These are phyloP conservation scores for Meira miltonrushii DNA, from an alignment of 1,284 basidiomycete genomes.

Conservation along the genomic window DNA sequence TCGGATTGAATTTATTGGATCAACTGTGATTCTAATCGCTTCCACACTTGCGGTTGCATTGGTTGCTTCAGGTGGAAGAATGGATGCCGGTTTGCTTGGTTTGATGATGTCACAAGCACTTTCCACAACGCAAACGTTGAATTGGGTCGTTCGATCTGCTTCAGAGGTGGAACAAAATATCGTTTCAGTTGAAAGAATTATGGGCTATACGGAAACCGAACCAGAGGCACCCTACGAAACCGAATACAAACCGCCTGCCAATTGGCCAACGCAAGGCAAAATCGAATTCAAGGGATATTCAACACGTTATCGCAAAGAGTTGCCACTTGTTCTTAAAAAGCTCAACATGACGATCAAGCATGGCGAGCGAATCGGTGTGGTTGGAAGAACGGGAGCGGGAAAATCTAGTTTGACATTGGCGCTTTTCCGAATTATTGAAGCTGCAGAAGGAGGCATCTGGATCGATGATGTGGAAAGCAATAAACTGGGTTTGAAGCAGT, in stretches of 20 bases:
- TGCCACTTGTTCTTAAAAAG: slow-evolving; percentile 65
- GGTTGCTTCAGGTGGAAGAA: slow-evolving; percentile 54
- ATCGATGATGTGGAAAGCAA: slow-evolving; percentile 81
- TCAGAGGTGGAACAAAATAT: slow-evolving; percentile 89
- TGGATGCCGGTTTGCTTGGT: slow-evolving; percentile 87
- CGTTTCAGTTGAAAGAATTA: slow-evolving; percentile 64
- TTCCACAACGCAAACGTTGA: slow-evolving; percentile 57
- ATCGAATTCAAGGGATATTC: slow-evolving; percentile 77
- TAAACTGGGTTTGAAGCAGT: slow-evolving; percentile 73
- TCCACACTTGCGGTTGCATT: slow-evolving; percentile 67
- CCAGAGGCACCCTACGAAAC: slow-evolving; percentile 57
- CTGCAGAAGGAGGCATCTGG: slow-evolving; percentile 68
- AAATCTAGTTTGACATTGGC: slow-evolving; percentile 70
- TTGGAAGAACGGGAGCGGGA: slow-evolving; percentile 59
- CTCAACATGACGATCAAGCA: slow-evolving; percentile 56
- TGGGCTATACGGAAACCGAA: slow-evolving; percentile 72
- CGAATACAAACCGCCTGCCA: slow-evolving; percentile 39
- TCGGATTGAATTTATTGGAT: slow-evolving; percentile 64
- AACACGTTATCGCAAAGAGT: slow-evolving; percentile 72
- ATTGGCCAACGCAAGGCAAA: slow-evolving; percentile 72
- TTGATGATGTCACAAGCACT: slow-evolving; percentile 71
- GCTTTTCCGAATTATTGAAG: slow-evolving; percentile 60
- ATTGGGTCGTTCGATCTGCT: slow-evolving; percentile 79
- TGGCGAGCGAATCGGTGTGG: slow-evolving; percentile 38
- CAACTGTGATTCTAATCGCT: slow-evolving; percentile 71